Conservation (phyloP, 768 basidiomycete genomes). For the Trametes meyenii region DNA sequence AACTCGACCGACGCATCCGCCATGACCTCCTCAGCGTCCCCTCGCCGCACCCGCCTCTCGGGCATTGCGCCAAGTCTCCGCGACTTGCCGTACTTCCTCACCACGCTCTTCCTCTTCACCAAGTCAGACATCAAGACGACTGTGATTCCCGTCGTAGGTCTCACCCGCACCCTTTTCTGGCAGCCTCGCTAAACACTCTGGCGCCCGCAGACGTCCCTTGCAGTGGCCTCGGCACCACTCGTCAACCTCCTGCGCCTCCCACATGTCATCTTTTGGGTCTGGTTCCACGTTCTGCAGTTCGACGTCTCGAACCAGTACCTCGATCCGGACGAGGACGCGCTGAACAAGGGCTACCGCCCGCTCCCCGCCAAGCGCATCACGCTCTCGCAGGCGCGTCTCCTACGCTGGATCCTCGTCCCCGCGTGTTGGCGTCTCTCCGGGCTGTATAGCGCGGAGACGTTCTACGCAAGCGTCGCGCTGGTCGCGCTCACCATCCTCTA, state of each 20-base stretch:
- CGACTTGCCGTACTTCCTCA: conserved; percentile 2
- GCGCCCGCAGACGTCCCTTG: conserved; percentile 19
- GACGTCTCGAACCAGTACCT: conserved; percentile 32
- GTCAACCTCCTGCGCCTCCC: conserved; percentile 4
- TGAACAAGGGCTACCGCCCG: conserved; percentile 32
- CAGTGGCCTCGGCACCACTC: conserved; percentile 21
- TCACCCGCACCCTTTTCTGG: neutral
- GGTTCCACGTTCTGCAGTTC: conserved; percentile 37
- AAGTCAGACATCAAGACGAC: conserved; percentile 51
- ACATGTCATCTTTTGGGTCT: conserved; percentile 30
- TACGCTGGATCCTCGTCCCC: conserved; percentile 30
- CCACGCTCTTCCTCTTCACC: conserved; percentile 42
- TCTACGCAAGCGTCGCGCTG: conserved; percentile 22
- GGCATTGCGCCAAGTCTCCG: neutral
- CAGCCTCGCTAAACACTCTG: neutral
- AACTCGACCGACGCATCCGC: neutral
- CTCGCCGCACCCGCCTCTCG: neutral
- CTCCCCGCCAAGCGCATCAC: conserved; percentile 30
- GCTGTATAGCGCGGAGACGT: conserved; percentile 17
- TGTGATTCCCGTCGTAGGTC: conserved; percentile 49
- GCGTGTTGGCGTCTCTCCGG: conserved; percentile 19
- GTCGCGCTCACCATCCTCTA: conserved; percentile 24
- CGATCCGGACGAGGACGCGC: conserved; percentile 29
- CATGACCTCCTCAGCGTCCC: neutral
- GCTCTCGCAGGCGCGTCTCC: conserved; percentile 9